Base-by-base conservation (phyloP, 192 early-diverging fungal species). In the Coemansia sp. region DNA sequence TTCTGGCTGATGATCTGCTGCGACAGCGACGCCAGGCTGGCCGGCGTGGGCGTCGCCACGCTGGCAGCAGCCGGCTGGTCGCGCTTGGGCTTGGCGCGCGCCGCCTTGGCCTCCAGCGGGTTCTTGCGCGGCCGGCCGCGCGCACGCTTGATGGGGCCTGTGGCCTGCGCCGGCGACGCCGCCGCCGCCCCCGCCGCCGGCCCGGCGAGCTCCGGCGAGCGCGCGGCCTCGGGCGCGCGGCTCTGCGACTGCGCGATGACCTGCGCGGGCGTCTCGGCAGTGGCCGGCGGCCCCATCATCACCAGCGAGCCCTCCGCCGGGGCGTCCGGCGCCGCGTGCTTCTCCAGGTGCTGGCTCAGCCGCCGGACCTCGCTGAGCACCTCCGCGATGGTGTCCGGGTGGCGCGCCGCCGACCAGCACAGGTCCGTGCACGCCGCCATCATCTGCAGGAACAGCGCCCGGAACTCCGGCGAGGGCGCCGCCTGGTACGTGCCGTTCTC, bases 331-430 rank as follows among this genome's bases (percentile, higher is more conserved):
- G 43, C 53, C n/a, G 40, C 55, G 45, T 65, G 64, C 48, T 50
- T 55, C 14, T 72, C 65, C 39, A 78, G 51, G 41, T 78, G 69
- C 54, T 65, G 61, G 55, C 62, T 65, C 16, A 78, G 66, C 2
- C 76, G 59, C 28, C 66, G 55, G 58, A 78, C 69, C 62, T 78
- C 76, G 70, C 69, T 59, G 18, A 78, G 60, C 1, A 78, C 70
- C 61, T 78, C 76, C 7, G 58, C 10, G 16, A 78, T 47, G 12
- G 76, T 65, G 35, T 68, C 61, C 6, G 76, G 76, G 14, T 68
- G 61, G 18, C 69, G 61, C n/a, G 76, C 69, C 3, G 76, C 76
- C 6, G 76, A 47, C 76, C 76, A 78, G 70, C 76, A 78, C 38
- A 78, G 50, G 46, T 78, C 69, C 1, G 61, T 44, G 53, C 76